Conservation (phyloP, 1,139 yeast genomes). For the Pichiaceae sp. region DNA sequence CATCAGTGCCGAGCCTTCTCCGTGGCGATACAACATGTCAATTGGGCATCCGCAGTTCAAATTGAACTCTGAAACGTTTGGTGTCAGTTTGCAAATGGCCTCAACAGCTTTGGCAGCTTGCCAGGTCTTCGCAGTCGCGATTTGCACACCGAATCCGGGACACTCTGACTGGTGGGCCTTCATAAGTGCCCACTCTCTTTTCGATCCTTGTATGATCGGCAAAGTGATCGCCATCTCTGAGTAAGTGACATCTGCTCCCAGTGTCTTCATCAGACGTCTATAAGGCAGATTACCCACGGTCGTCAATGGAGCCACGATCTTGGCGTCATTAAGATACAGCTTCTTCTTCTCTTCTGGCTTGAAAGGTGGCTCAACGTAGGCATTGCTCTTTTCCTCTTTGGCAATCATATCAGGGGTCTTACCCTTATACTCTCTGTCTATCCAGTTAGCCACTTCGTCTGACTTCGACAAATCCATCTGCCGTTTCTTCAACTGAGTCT, state of each 20-base stretch:
- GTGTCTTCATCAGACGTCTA: slow-evolving; percentile 81
- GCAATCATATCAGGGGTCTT: slow-evolving; percentile 17
- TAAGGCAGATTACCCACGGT: slow-evolving; percentile 96
- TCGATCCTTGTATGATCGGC: slow-evolving; percentile 82
- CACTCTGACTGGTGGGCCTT: slow-evolving; percentile 77
- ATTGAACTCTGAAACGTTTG: slow-evolving; percentile 67
- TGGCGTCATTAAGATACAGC: slow-evolving; percentile 60
- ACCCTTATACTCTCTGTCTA: slow-evolving; percentile 20
- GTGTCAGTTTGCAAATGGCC: slow-evolving; percentile 48
- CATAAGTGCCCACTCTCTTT: slow-evolving; percentile 96
- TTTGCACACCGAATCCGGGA: slow-evolving; percentile 90
- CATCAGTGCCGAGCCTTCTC: slow-evolving; percentile 91
- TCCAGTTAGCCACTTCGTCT: slow-evolving; percentile 28
- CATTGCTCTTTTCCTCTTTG: slow-evolving; percentile 28
- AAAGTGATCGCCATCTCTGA: slow-evolving; percentile 90
- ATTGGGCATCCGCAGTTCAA: slow-evolving; percentile 97
- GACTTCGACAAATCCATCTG: slow-evolving; percentile 50
- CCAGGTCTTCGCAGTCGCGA: slow-evolving; percentile 90
- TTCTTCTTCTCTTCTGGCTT: slow-evolving; percentile 74
- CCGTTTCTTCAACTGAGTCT: slow-evolving; percentile 54
- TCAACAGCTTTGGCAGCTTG: slow-evolving; percentile 91
- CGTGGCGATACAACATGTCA: slow-evolving; percentile 82
- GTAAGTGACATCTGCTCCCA: slow-evolving; percentile 91
- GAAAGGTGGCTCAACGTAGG: slow-evolving; percentile 70
- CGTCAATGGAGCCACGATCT: slow-evolving; percentile 89